Base-by-base conservation (phyloP, 176 grass and related monocot species). In the Paspalum vaginatum region DNA sequence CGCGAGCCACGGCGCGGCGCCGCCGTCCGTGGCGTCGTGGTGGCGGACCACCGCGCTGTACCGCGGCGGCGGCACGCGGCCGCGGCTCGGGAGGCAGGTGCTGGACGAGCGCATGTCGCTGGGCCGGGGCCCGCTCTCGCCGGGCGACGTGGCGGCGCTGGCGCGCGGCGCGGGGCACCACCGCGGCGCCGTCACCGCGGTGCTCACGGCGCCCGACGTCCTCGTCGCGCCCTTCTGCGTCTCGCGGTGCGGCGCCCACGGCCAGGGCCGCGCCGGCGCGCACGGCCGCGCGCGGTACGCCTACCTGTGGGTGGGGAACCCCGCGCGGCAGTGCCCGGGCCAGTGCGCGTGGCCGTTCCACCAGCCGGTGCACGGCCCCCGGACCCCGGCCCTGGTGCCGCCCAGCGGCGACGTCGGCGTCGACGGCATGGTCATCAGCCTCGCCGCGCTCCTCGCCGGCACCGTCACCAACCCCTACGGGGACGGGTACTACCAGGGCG, bases 331-430 rank as follows among this genome's bases (percentile, higher is more conserved):
- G 88, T 99, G 92, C 81, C 88, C 90, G 0, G 96, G 92, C 8
- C 88, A 89, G 81, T 99, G 96, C 75, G 88, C 96, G 70, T 95
- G 96, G 96, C 96, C 96, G 54, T 99, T 99, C 86, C 90, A 92
- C 78, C 79, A 39, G 83, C 91, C 94, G 13, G 8, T 53, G 24
- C 61, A 90, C 85, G 95, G 95, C 7, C 92, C 95, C 8, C 86
- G 79, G 48, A 52, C 54, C 8, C 76, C 80, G 37, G 92, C 92
- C 7, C 74, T 98, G 45, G 74, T 91, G 16, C 64, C 91, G 18
- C 95, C 95, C 7, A 94, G 85, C 74, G 91, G 89, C 11, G 95
- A 97, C 68, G 83, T 83, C 22, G 95, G 91, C 8, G 76, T 79
- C 20, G 91, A 97, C 72, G 95, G 89, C 70, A 58, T 94, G 82